phyloP scores from a whole-genome alignment of 306 rosid genomes.

The Vigna hirtella region DNA sequence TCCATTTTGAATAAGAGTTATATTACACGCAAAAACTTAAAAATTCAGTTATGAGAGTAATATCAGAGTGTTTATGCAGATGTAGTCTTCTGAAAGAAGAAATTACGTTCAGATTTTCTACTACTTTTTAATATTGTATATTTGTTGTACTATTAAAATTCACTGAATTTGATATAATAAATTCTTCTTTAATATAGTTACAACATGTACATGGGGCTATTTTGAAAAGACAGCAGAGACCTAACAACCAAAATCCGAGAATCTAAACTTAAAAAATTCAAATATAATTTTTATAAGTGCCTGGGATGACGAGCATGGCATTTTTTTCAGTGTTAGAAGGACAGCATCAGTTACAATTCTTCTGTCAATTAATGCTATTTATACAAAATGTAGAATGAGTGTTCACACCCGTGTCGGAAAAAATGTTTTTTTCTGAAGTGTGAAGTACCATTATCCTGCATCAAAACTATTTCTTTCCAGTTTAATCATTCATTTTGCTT shows the following conservation, averaged over 20 bases:
- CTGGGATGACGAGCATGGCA: background rate
- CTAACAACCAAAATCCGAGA: too few relatives aligned
- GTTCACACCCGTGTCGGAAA: slow-evolving; percentile 7
- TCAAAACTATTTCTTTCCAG: too few relatives aligned
- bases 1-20: background rate
- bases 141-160: too few relatives aligned
- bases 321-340: background rate
- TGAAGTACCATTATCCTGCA: background rate
- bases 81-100: background rate
- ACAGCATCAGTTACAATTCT: background rate
- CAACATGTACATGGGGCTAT: too few relatives aligned
- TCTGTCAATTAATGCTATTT: background rate
- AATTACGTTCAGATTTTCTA: too few relatives aligned
- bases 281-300: background rate
- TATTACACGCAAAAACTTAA: background rate
- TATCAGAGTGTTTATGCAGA: background rate
- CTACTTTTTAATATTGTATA: too few relatives aligned
- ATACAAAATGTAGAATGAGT: background rate
- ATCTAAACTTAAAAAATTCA: too few relatives aligned
- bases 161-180: too few relatives aligned
- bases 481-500: too few relatives aligned
- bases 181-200: too few relatives aligned
- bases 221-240: too few relatives aligned
- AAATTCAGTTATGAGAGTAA: background rate
- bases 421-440: too few relatives aligned